Evolutionary conservation across 148 eudicot species (phyloP).

Genomic region (Heliosperma pusillum): DNA sequence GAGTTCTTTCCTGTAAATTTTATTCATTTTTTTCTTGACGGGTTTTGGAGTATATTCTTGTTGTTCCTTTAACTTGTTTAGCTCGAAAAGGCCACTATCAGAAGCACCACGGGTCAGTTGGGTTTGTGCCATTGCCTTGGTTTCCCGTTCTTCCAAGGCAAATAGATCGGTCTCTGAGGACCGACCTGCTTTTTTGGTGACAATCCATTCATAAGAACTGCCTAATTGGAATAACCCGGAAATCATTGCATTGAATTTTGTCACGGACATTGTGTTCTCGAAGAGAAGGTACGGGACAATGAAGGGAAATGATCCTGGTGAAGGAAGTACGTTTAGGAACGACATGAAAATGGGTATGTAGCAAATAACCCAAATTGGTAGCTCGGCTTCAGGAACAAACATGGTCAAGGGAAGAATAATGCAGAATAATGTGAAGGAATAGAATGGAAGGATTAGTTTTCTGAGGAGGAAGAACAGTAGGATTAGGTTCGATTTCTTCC

Average conservation of each 20-base stretch:
- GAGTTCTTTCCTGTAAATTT: conserved; percentile 65
- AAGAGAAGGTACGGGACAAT: conserved; percentile 80
- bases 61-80: conserved; percentile 44
- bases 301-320: conserved; percentile 75
- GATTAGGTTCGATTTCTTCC: no score
- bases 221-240: conserved; percentile 76
- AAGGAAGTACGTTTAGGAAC: conserved; percentile 64
- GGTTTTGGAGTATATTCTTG: conserved; percentile 34
- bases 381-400: conserved; percentile 79
- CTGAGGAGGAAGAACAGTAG: no score
- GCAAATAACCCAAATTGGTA: conserved; percentile 73
- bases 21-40: conserved; percentile 35
- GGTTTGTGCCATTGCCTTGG: conserved; percentile 38
- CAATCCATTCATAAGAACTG: conserved; percentile 77
- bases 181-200: conserved; percentile 75
- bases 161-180: conserved; percentile 56
- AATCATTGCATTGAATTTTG: conserved; percentile 86
- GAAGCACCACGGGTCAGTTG: conserved; percentile 37
- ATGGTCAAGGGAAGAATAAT: conserved; percentile 42
- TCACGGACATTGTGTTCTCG: conserved; percentile 90
- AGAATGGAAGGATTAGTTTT: conserved; percentile 24
- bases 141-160: conserved; percentile 46
- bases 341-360: conserved; percentile 71
- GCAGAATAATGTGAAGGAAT: conserved; percentile 59
- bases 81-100: conserved; percentile 49